A percentile compares a stretch with the other conserved stretches of the same genome.
Conservation (phyloP, 306 rosid genomes). For the Trifolium fragiferum region DNA sequence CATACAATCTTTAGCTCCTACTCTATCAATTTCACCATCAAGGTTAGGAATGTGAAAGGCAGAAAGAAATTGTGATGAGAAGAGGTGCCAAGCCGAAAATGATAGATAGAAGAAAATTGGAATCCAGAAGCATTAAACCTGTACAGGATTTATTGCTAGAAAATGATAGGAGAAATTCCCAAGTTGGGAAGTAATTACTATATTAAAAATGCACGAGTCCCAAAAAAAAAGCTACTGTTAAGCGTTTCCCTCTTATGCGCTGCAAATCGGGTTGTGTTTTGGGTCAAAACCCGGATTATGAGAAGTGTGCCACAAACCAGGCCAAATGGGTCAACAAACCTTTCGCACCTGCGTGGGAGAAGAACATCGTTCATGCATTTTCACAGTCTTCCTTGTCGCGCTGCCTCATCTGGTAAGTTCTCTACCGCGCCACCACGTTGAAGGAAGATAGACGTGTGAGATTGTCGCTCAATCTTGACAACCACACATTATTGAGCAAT, state of each 20-base stretch:
- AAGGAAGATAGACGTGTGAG: neutral
- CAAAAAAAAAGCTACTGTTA: neutral
- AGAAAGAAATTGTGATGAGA: too few relatives aligned
- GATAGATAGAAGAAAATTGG: neutral
- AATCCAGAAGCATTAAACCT: neutral
- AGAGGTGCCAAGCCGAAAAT: neutral
- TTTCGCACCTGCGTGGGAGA: neutral
- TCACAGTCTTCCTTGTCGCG: neutral
- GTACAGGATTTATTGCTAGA: neutral
- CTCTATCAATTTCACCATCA: too few relatives aligned
- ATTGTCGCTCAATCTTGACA: neutral
- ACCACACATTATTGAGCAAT: neutral
- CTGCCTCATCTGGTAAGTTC: neutral
- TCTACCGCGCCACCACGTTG: neutral
- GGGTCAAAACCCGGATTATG: neutral
- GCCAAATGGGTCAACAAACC: neutral
- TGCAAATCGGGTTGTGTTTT: neutral
- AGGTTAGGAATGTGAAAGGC: too few relatives aligned
- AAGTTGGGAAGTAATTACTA: slow-evolving; percentile 7
- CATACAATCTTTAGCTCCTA: too few relatives aligned
- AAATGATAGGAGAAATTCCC: neutral
- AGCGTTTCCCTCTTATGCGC: neutral
- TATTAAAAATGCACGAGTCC: neutral
- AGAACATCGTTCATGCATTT: too few relatives aligned
- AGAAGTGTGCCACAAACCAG: neutral